A percentile compares a stretch with the other conserved stretches of the same genome.
These are phyloP conservation scores for Hylodesmum podocarpum DNA, from an alignment of 306 rosid genomes.

Conservation along the genomic window DNA sequence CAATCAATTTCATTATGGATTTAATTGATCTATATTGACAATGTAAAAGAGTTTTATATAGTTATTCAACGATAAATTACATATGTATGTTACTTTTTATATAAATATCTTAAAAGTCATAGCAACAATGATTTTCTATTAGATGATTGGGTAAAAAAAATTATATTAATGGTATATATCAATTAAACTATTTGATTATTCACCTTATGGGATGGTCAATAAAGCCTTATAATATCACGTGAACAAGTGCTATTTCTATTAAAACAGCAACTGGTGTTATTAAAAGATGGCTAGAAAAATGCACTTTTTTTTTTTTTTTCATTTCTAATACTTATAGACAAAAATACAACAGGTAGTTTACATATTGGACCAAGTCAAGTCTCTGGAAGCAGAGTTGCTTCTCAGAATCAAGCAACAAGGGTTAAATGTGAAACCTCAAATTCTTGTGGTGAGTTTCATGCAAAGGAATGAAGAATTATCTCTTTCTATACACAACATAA, in stretches of 20 bases:
- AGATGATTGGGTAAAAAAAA: too few species aligned
- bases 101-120: too few species aligned
- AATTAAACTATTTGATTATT: neutral
- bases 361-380: slow-evolving; percentile 90
- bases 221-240: neutral
- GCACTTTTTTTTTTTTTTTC: too few species aligned
- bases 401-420: slow-evolving; percentile 77
- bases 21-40: too few species aligned
- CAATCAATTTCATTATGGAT: neutral
- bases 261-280: neutral
- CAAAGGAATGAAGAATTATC: slow-evolving; percentile 1
- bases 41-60: too few species aligned
- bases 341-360: slow-evolving; percentile 69
- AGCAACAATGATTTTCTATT: too few species aligned
- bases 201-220: neutral
- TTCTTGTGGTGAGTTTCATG: slow-evolving; percentile 67
- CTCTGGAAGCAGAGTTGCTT: slow-evolving; percentile 79
- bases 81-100: too few species aligned
- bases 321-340: neutral
- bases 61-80: too few species aligned
- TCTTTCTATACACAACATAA: neutral
- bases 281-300: neutral
- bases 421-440: slow-evolving; percentile 74
- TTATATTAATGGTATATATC: too few species aligned
- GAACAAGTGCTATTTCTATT: neutral